These are phyloP conservation scores for Adansonia digitata DNA, from an alignment of 345 rosid genomes.

Conservation along the genomic window DNA sequence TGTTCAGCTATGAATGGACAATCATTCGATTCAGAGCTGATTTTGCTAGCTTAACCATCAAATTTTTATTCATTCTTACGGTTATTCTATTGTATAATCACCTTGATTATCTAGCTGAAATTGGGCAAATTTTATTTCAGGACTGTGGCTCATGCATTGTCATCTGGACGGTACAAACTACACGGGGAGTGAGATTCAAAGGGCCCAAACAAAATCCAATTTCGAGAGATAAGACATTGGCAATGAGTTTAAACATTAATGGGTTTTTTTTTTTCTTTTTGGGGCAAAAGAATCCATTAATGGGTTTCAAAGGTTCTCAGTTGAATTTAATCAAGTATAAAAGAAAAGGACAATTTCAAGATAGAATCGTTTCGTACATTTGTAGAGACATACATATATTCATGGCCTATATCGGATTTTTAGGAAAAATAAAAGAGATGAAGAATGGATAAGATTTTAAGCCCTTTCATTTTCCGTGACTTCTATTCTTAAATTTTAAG, in stretches of 20 bases:
- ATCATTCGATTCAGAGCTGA: conserved; percentile 60
- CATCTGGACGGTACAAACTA: no score
- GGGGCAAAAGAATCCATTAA: neutral
- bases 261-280: no score
- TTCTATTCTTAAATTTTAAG: no score
- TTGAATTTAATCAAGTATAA: neutral
- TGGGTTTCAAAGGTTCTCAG: neutral
- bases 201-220: neutral
- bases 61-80: neutral
- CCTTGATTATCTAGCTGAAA: neutral
- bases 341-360: neutral
- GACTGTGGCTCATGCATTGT: conserved; percentile 8
- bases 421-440: neutral
- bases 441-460: neutral
- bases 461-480: neutral
- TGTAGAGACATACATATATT: no score
- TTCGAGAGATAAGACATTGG: neutral
- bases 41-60: neutral
- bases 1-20: no score
- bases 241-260: neutral
- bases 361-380: neutral
- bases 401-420: neutral
- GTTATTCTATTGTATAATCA: neutral
- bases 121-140: neutral
- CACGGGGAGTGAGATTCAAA: no score